phyloP scores from a whole-genome alignment of 352 stramenopile species.

The Globisporangium sylvaticum region DNA sequence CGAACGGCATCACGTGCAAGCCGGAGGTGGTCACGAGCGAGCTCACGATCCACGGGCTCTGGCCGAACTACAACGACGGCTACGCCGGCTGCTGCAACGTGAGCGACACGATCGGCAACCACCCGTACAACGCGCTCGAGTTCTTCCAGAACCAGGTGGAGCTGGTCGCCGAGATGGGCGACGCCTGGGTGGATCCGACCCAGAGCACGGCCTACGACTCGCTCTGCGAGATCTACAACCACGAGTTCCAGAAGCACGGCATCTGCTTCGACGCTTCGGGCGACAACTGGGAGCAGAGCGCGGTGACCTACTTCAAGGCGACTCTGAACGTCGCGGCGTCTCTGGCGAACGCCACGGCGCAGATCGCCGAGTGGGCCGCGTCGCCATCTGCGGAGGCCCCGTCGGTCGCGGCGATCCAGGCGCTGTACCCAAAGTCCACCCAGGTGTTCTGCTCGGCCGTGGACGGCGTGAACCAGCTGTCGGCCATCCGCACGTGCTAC shows the following conservation, averaged over 20 bases:
- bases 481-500: slow-evolving; percentile 65
- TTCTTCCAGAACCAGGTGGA: slow-evolving; percentile 41
- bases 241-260: slow-evolving; percentile 87
- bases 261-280: slow-evolving; percentile 62
- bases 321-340: slow-evolving; percentile 42
- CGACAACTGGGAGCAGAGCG: slow-evolving; percentile 40
- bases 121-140: slow-evolving; percentile 39
- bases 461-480: slow-evolving; percentile 53
- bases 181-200: slow-evolving; percentile 60
- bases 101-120: slow-evolving; percentile 41
- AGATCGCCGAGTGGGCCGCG: slow-evolving; percentile 49
- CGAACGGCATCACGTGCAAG: slow-evolving; percentile 42
- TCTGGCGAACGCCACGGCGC: slow-evolving; percentile 29
- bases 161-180: slow-evolving; percentile 45
- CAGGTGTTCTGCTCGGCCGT: slow-evolving; percentile 60
- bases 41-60: slow-evolving; percentile 67
- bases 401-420: slow-evolving; percentile 32
- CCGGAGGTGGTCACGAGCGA: slow-evolving; percentile 37
- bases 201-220: slow-evolving; percentile 56
- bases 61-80: slow-evolving; percentile 68
- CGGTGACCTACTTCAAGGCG: slow-evolving; percentile 60
- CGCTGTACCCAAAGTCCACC: slow-evolving; percentile 52
- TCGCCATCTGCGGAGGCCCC: slow-evolving; percentile 21
- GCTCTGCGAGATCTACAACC: slow-evolving; percentile 82
- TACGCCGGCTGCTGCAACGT: slow-evolving; percentile 67